Evolutionary conservation across 371 early-diverging fungal species (phyloP).

Genomic region (Mucor lusitanicus): DNA sequence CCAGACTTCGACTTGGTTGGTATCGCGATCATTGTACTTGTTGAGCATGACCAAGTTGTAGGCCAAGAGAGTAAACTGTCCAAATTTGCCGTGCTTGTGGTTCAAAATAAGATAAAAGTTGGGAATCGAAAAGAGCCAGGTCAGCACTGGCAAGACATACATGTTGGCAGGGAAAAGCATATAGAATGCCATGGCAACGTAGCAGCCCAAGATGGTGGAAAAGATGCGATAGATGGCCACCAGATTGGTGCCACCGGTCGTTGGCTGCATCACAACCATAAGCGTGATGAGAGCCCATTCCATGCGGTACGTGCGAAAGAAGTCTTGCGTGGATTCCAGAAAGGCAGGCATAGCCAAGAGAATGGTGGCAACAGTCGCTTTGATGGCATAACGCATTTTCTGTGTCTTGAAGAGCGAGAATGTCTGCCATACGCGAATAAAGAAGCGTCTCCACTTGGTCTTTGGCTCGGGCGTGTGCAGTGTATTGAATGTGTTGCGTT

Average conservation of each 20-base stretch:
- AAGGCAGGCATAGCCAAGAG: constrained; percentile 70
- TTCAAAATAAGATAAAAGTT: constrained; percentile 71
- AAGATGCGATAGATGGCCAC: constrained; percentile 75
- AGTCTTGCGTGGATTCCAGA: constrained; percentile 56
- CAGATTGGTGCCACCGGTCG: constrained; percentile 81
- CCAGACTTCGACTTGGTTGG: constrained; percentile 57
- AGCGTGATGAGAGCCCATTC: constrained; percentile 85
- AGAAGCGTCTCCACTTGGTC: constrained; percentile 51
- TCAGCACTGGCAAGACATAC: constrained; percentile 53
- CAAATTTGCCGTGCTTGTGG: constrained; percentile 77
- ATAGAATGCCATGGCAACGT: constrained; percentile 60
- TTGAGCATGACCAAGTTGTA: constrained; percentile 79
- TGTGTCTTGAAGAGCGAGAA: constrained; percentile 65
- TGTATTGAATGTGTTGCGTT: constrained; percentile 55
- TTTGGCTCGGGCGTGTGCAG: constrained; percentile 70
- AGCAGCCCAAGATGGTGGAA: constrained; percentile 75
- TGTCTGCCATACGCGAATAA: constrained; percentile 63
- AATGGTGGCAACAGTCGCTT: constrained; percentile 64
- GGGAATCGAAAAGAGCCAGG: constrained; percentile 73
- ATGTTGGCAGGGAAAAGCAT: constrained; percentile 57
- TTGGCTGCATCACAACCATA: constrained; percentile 86
- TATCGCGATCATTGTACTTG: constrained; percentile 72
- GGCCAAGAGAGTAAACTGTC: constrained; percentile 75
- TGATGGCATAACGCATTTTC: constrained; percentile 73
- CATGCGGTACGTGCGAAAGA: constrained; percentile 68